Conservation (phyloP, 306 rosid genomes). For the Mimosa bimucronata region DNA sequence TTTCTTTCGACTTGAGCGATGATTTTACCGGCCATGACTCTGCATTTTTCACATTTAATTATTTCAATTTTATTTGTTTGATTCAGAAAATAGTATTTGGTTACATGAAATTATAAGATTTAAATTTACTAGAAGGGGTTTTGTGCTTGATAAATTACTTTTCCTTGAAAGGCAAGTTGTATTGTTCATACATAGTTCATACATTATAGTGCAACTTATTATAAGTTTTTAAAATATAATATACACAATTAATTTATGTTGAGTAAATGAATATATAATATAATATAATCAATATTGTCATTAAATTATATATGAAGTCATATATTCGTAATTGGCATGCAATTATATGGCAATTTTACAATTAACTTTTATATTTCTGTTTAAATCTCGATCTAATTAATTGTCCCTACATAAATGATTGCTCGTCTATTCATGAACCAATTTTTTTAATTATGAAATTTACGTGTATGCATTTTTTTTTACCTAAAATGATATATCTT, state of each 20-base stretch:
- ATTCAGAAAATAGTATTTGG: no score
- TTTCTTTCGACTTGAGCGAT: no score
- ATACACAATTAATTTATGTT: background rate
- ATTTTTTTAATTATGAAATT: background rate
- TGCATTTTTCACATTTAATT: no score
- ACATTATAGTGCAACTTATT: background rate
- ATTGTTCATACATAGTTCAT: background rate
- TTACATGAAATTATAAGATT: no score
- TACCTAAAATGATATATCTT: background rate
- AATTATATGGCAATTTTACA: background rate
- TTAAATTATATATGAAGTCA: no score
- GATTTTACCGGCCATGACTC: no score
- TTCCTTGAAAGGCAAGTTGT: no score
- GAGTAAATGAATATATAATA: background rate
- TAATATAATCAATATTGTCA: background rate
- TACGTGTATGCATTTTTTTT: background rate
- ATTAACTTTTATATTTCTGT: background rate
- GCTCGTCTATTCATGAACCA: background rate
- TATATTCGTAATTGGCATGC: background rate
- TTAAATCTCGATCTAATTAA: background rate
- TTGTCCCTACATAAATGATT: background rate
- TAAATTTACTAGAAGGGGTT: no score
- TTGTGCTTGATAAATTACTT: background rate
- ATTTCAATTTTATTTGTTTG: no score
- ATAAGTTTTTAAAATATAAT: no score